phyloP scores from a whole-genome alignment of 805 yeast species.

The Yamadazyma tumulicola region DNA sequence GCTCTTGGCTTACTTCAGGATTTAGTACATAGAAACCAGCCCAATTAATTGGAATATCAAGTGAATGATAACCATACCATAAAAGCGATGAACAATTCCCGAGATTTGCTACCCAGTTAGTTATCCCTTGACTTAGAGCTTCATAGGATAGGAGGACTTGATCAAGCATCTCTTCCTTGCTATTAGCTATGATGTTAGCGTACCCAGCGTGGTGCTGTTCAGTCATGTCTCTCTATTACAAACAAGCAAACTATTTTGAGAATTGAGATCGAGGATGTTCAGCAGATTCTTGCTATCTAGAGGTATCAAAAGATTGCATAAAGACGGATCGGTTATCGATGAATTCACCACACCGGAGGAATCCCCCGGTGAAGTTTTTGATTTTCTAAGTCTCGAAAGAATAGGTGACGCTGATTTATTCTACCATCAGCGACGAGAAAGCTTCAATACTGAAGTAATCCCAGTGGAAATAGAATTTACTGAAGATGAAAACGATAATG shows the following conservation, averaged over 20 bases:
- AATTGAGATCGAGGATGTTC: conserved; percentile 1
- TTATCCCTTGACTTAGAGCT: conserved; percentile 59
- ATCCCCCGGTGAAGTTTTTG: conserved; percentile 10
- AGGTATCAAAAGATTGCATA: conserved; percentile 7
- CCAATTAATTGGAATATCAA: conserved; percentile 72
- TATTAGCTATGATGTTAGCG: conserved; percentile 44
- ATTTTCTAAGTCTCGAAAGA: conserved; percentile 17
- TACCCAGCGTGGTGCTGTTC: conserved; percentile 65
- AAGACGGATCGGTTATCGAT: conserved; percentile 2
- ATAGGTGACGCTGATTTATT: conserved; percentile 23
- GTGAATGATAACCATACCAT: conserved; percentile 81
- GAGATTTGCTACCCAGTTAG: conserved; percentile 86
- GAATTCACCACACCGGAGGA: conserved; percentile 4
- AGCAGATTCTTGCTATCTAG: conserved; percentile 10
- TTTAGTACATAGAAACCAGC: conserved; percentile 79
- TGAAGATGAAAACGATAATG: conserved; percentile 2
- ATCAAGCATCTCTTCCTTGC: conserved; percentile 55
- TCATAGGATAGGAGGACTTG: conserved; percentile 56
- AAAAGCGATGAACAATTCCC: conserved; percentile 82
- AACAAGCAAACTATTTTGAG: background rate
- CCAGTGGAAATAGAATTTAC: background rate
- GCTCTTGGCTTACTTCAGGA: conserved; percentile 32
- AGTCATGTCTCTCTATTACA: background rate
- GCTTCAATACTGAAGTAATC: conserved; percentile 12
- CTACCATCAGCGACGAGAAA: conserved; percentile 19